Percentiles rank a stretch among this genome's conserved stretches.
Conservation (phyloP, 2,329 filamentous ascomycete species). For the Annulohypoxylon truncatum region DNA sequence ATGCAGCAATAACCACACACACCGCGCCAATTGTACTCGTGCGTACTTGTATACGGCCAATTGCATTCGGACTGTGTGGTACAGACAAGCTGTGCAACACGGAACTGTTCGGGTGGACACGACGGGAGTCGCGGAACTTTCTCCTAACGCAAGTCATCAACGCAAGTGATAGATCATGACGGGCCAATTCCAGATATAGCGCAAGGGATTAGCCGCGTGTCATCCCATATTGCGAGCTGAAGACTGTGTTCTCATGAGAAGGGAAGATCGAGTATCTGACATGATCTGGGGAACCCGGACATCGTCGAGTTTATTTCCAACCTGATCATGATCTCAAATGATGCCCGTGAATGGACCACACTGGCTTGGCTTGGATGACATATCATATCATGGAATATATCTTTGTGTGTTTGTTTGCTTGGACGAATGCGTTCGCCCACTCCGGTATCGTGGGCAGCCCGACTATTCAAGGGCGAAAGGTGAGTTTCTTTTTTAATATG, state of each 20-base stretch:
- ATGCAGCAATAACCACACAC: constrained; percentile 29
- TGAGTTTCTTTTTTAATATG: background rate
- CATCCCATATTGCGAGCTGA: background rate
- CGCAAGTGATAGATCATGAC: constrained; percentile 16
- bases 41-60: constrained; percentile 17
- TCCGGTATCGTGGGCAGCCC: background rate
- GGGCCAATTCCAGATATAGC: background rate
- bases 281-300: background rate
- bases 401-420: background rate
- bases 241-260: background rate
- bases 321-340: background rate
- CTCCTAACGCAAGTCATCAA: constrained; percentile 16
- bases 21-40: constrained; percentile 23
- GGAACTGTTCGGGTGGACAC: constrained; percentile 19
- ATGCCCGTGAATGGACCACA: background rate
- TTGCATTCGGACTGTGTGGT: constrained; percentile 15
- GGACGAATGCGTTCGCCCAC: background rate
- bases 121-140: constrained; percentile 24
- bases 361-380: background rate
- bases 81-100: constrained; percentile 25
- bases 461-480: background rate
- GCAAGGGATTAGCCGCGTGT: background rate
- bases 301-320: background rate
- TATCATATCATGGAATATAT: background rate
- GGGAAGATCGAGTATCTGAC: background rate